Percentiles rank a stretch among this genome's conserved stretches.
phyloP scores from a whole-genome alignment of 2,329 filamentous ascomycete species.

The Claviceps spartinae region DNA sequence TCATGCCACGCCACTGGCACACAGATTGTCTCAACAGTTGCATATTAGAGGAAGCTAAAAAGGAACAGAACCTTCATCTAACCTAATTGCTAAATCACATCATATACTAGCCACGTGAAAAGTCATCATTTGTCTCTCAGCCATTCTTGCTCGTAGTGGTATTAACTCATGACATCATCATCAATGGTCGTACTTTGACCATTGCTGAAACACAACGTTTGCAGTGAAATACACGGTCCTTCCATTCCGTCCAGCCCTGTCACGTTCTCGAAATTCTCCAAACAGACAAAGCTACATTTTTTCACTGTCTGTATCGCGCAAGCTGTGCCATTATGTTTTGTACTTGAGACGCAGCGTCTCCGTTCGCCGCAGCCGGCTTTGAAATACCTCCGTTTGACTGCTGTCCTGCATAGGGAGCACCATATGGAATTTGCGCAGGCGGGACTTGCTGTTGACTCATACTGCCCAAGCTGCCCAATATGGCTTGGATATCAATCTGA shows the following conservation, averaged over 20 bases:
- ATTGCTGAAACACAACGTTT: neutral
- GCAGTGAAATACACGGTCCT: neutral
- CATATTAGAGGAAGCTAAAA: neutral
- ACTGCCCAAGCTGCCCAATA: conserved; percentile 27
- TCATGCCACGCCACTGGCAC: neutral
- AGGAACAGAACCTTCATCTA: neutral
- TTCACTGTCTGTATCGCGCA: conserved; percentile 46
- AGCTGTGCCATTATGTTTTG: conserved; percentile 65
- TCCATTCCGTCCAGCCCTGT: neutral
- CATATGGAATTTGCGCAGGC: conserved; percentile 15
- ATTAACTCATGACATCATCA: conserved; percentile 2
- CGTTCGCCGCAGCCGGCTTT: conserved; percentile 10
- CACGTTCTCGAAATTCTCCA: too few relatives aligned
- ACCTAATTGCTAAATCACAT: neutral
- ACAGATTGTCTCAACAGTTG: neutral
- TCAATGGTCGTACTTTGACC: neutral
- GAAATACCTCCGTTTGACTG: conserved; percentile 15
- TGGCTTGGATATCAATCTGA: conserved; percentile 32
- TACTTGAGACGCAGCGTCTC: conserved; percentile 38
- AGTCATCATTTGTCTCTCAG: neutral
- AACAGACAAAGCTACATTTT: neutral
- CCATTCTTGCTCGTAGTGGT: neutral
- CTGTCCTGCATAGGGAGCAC: conserved; percentile 18
- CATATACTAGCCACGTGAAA: neutral
- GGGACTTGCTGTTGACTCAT: conserved; percentile 10